These are phyloP conservation scores for Lentinula detonsa DNA, from an alignment of 768 basidiomycete genomes.

Conservation along the genomic window DNA sequence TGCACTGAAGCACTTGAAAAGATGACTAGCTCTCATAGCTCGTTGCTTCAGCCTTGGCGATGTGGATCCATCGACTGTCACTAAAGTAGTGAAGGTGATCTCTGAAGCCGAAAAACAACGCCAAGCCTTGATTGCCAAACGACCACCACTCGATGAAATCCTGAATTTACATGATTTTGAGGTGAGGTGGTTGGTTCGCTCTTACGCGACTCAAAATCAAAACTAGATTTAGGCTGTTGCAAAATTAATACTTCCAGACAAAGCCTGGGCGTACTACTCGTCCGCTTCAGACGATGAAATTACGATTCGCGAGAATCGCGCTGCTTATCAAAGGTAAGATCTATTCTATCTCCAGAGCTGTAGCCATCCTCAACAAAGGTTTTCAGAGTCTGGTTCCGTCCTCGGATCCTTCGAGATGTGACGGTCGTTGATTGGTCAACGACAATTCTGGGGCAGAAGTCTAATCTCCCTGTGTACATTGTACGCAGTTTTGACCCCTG, in stretches of 20 bases:
- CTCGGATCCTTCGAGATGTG: slow-evolving; percentile 80
- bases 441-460: slow-evolving; percentile 68
- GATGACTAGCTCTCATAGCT: background rate
- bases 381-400: slow-evolving; percentile 82
- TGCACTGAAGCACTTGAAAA: background rate
- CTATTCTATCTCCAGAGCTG: background rate
- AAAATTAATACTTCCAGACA: slow-evolving; percentile 70
- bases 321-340: slow-evolving; percentile 78
- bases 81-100: slow-evolving; percentile 53
- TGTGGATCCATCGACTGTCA: slow-evolving; percentile 63
- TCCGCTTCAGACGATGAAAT: slow-evolving; percentile 96
- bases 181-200: slow-evolving; percentile 28
- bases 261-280: slow-evolving; percentile 95
- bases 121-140: slow-evolving; percentile 49
- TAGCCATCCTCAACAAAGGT: background rate
- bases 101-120: slow-evolving; percentile 70
- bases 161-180: slow-evolving; percentile 95
- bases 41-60: slow-evolving; percentile 49
- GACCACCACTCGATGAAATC: slow-evolving; percentile 74
- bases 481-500: slow-evolving; percentile 27
- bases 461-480: slow-evolving; percentile 78
- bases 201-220: background rate
- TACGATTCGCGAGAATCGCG: slow-evolving; percentile 82
- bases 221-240: slow-evolving; percentile 62
- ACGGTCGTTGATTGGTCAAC: slow-evolving; percentile 82